These are phyloP conservation scores for Apophysomyces sp. DNA, from an alignment of 371 early-diverging fungal species.

Conservation along the genomic window DNA sequence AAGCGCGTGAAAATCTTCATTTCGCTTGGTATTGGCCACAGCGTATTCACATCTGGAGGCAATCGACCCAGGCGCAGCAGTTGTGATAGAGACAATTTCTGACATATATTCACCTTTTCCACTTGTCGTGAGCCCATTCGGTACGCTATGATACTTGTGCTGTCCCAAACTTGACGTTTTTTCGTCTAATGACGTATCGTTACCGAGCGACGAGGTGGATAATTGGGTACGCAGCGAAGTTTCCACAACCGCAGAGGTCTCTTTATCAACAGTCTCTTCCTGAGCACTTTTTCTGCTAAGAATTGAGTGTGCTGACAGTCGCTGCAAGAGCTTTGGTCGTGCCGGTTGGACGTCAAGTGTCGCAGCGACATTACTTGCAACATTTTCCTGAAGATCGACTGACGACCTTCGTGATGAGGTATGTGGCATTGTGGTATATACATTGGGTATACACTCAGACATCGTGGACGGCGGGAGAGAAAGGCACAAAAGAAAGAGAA, in stretches of 20 bases:
- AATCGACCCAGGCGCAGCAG: not conserved
- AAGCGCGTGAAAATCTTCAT: constrained; percentile 49
- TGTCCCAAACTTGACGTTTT: not conserved
- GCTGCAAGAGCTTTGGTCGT: not conserved
- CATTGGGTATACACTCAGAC: not conserved
- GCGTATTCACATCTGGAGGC: not conserved
- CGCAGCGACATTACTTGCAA: not conserved
- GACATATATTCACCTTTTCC: not conserved
- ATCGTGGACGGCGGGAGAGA: not conserved
- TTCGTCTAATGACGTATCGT: not conserved
- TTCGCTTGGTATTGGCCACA: constrained; percentile 34
- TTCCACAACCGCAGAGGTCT: not conserved
- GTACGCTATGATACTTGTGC: not conserved
- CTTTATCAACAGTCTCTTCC: not conserved
- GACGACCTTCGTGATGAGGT: not conserved
- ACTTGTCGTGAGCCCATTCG: not conserved
- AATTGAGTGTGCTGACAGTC: not conserved
- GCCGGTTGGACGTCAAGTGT: not conserved
- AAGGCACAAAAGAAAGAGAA: not conserved
- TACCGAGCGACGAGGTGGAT: not conserved
- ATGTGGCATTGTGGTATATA: not conserved
- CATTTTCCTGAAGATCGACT: not conserved
- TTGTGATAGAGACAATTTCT: not conserved
- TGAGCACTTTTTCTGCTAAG: not conserved
- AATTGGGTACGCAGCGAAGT: not conserved